Percentiles rank a stretch among this genome's conserved stretches.
Conservation (phyloP, 495 filamentous ascomycete species). For the Margaritispora aquatica region DNA sequence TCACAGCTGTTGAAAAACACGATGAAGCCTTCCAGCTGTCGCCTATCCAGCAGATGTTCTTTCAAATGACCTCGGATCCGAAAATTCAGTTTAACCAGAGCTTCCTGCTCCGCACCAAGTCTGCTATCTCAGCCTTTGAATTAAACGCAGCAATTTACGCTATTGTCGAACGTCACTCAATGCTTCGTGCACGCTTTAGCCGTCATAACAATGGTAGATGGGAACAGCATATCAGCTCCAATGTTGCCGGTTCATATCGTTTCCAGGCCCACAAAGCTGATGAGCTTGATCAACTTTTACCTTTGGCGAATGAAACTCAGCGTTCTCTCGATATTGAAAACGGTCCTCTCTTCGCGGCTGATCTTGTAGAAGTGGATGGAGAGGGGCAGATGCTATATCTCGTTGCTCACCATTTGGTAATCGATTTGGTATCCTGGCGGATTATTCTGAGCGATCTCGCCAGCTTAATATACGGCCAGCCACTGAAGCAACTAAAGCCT, state of each 20-base stretch:
- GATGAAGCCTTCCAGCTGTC: constrained; percentile 55
- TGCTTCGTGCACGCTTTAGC: constrained; percentile 65
- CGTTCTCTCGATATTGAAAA: constrained; percentile 27
- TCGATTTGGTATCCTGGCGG: constrained; percentile 67
- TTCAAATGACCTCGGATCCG: constrained; percentile 37
- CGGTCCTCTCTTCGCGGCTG: constrained; percentile 40
- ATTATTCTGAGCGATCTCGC: constrained; percentile 63
- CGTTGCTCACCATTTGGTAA: constrained; percentile 59
- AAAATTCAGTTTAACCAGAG: constrained; percentile 67
- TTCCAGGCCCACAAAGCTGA: constrained; percentile 16
- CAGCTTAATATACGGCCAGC: constrained; percentile 28
- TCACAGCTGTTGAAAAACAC: constrained; percentile 25
- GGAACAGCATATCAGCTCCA: constrained; percentile 28
- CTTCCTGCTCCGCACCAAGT: constrained; percentile 52
- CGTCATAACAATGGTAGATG: constrained; percentile 25
- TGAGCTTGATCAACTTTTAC: not conserved
- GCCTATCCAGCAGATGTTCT: constrained; percentile 64
- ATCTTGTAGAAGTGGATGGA: constrained; percentile 40
- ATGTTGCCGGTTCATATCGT: constrained; percentile 16
- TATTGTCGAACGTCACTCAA: constrained; percentile 58
- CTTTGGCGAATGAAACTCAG: constrained; percentile 17
- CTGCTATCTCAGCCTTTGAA: constrained; percentile 36
- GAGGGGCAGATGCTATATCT: constrained; percentile 47
- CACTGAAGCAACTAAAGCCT: constrained; percentile 26
- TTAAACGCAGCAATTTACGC: constrained; percentile 49